Evolutionary conservation across 176 grass and related monocot genomes (phyloP).

Genomic region (Chloris gayana): DNA sequence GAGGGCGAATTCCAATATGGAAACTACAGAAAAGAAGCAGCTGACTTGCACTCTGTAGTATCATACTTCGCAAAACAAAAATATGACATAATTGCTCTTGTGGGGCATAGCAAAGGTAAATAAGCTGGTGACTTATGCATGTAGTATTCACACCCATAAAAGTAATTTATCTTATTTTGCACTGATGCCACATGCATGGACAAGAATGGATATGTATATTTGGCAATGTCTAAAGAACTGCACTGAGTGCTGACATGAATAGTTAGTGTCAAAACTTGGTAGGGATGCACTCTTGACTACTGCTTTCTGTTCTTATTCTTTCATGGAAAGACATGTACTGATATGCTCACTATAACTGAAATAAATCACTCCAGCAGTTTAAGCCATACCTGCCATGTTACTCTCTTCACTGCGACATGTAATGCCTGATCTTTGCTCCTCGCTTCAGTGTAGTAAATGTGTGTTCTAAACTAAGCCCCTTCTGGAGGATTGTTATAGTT

Average conservation of each 20-base stretch:
- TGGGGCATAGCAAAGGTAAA: slow-evolving; percentile 93
- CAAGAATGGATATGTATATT: not conserved
- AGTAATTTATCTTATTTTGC: not conserved
- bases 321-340: not conserved
- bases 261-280: not conserved
- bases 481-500: not conserved
- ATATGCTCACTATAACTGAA: not conserved
- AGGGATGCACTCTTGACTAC: not conserved
- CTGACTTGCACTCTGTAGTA: slow-evolving; percentile 65
- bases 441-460: too few relatives aligned
- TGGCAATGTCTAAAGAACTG: not conserved
- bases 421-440: too few relatives aligned
- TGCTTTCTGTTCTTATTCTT: not conserved
- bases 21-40: slow-evolving; percentile 78
- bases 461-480: too few relatives aligned
- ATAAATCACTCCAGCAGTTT: not conserved
- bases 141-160: not conserved
- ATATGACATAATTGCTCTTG: slow-evolving; percentile 68
- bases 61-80: slow-evolving; percentile 68
- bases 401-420: not conserved
- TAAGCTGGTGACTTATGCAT: slow-evolving; percentile 13
- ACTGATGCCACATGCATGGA: not conserved
- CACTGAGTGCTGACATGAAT: not conserved
- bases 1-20: slow-evolving; percentile 80
- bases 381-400: not conserved